phyloP scores from a whole-genome alignment of 495 filamentous ascomycete species.

The Neurospora sp. region DNA sequence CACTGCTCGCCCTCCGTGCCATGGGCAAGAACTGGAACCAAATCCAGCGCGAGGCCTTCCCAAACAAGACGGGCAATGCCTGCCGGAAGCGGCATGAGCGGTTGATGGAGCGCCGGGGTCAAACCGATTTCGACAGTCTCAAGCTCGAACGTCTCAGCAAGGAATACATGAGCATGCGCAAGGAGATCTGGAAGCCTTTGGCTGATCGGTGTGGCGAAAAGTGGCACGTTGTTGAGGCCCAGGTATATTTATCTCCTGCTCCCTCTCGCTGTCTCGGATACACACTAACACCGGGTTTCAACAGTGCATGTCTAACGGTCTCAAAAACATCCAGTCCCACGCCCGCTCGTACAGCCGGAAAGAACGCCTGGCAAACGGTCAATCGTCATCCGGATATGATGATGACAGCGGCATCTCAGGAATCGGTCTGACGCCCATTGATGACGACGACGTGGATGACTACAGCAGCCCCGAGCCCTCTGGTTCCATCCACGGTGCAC shows the following conservation, averaged over 20 bases:
- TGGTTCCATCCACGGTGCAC: conserved; percentile 10
- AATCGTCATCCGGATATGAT: conserved; percentile 33
- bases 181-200: conserved; percentile 61
- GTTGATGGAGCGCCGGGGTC: conserved; percentile 54
- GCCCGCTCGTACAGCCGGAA: conserved; percentile 41
- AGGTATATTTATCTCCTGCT: conserved; percentile 39
- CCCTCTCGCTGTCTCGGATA: neutral
- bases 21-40: conserved; percentile 62
- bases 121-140: conserved; percentile 57
- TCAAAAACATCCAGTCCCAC: conserved; percentile 47
- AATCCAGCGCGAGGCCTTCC: conserved; percentile 59
- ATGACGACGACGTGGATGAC: conserved; percentile 34
- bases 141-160: conserved; percentile 56
- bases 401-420: conserved; percentile 40
- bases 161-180: conserved; percentile 57
- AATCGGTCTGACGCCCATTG: conserved; percentile 40
- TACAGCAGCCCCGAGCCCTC: conserved; percentile 37
- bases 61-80: conserved; percentile 63
- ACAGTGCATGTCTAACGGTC: conserved; percentile 48
- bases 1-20: conserved; percentile 50
- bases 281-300: conserved; percentile 3
- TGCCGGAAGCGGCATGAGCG: conserved; percentile 72
- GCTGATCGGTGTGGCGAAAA: conserved; percentile 54
- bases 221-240: conserved; percentile 60
- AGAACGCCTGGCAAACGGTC: conserved; percentile 39